Base-by-base conservation (phyloP, 305 asterid genomes). In the Solanum aculeatissimum region DNA sequence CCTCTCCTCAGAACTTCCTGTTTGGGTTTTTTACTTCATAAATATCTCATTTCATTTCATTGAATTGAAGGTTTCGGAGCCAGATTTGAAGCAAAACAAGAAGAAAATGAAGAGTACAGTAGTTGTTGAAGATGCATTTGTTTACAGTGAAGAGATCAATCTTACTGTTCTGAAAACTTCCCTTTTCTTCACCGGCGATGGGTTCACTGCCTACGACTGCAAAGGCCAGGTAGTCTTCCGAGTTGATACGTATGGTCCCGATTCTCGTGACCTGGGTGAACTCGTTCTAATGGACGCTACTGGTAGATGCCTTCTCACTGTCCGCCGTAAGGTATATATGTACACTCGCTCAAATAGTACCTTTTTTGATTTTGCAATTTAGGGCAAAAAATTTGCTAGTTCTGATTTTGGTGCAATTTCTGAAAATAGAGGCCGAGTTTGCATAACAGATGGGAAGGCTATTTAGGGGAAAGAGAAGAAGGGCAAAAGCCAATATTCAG, bases 391-490 rank as follows among this genome's bases (percentile, higher is more conserved):
- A 2, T 11, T 9, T 21, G 18, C 14, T 9, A 18, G 2, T 62
- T 55, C 63, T 82, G 49, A 35, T 68, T 16, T 23, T 10, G 32
- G 40, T 29, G 16, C 9, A 29, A 16, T 11, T 51, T 51, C 2
- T 57, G 85, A 4, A 81, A 58, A 83, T 89, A 92, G 97, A 88
- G 96, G 85, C 94, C 95, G 71, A 94, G 98, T 80, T 86, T 94
- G 25, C 98, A 94, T 85, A 90, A 88, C 18, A 90, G 98, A 16
- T 93, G 97, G 98, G 97, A 93, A 83, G 97, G 97, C n/a, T 94
- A 88, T 80, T 54, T 65, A 8, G 97, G 98, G 4, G 98, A 94
- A 80, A 47, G 94, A 45, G 63, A 6, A 14, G 93, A 91, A 12
- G 96, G 91, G 7, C 85, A 90, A 57, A 89, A 90, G 70, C 92